Evolutionary conservation across 148 eudicot genomes (phyloP), one percentile per base, ranked within the genome.

Genomic region (Diospyros kaki): DNA sequence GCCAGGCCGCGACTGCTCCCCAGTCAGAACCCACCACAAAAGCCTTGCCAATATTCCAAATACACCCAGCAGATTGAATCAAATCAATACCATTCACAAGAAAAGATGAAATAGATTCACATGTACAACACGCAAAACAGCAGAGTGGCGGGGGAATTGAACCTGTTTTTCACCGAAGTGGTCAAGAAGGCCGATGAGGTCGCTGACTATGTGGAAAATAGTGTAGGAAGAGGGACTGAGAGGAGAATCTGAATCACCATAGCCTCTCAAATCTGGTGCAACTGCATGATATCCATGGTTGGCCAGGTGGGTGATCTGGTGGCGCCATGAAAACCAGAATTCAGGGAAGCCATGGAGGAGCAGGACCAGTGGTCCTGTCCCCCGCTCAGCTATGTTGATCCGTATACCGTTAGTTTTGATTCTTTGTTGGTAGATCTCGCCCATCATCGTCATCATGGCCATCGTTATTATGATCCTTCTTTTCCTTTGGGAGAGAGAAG

Each of bases 291-390:
- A 88, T 3, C 92, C 89, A 51, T 84, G 84, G 13, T 45, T 56
- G 39, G 83, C 85, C 58, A 84, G 75, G 77, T 80, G 55, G 42
- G 76, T 73, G 45, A 88, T 86, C 85, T 85, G 93, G 79, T 89
- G 87, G 51, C 85, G 81, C 93, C 93, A 89, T 4, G 88, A 76
- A 64, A 83, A 87, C 88, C 90, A 87, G 52, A 77, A 75, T 54
- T 89, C 90, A 0, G 90, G 93, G 72, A 89, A 87, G 54, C 93
- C 93, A 61, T 89, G 90, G 48, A 89, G 71, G 58, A 87, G 81
- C 7, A 85, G 78, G 5, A 87, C 84, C 4, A 86, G 80, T 41
- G 90, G 87, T 50, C 88, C 90, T 71, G 80, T 74, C 15, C 82
- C 83, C 64, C 79, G 74, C 84, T 87, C 88, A n/a, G 88, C 88